Percentiles rank a stretch among this genome's conserved stretches.
These are phyloP conservation scores for Gentiana dahurica DNA, from an alignment of 257 asterid genomes.

Conservation along the genomic window DNA sequence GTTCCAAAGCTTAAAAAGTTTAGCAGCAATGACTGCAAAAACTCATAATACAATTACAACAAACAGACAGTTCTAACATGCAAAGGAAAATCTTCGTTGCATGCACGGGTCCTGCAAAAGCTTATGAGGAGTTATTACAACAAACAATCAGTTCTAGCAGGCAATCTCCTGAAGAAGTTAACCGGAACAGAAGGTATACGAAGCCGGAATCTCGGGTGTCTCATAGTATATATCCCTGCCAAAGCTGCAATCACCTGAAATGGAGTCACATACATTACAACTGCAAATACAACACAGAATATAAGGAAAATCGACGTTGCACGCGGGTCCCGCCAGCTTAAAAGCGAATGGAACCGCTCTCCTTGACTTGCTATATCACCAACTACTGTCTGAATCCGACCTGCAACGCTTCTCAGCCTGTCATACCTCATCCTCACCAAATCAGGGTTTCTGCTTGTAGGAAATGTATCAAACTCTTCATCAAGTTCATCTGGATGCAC, in stretches of 20 bases:
- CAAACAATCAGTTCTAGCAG: slow-evolving; percentile 30
- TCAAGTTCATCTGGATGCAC: slow-evolving; percentile 78
- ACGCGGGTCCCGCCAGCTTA: slow-evolving; percentile 93
- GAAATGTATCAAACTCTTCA: slow-evolving; percentile 77
- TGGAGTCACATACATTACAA: slow-evolving; percentile 65
- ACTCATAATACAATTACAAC: too few relatives aligned
- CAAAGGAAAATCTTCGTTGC: too few relatives aligned
- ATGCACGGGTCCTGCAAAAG: too few relatives aligned
- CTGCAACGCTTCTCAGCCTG: slow-evolving; percentile 75
- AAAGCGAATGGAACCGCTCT: slow-evolving; percentile 53
- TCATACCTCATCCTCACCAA: slow-evolving; percentile 77
- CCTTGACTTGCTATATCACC: slow-evolving; percentile 87
- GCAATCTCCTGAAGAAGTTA: slow-evolving; percentile 59
- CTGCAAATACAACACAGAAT: slow-evolving; percentile 61
- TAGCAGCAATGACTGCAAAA: too few relatives aligned
- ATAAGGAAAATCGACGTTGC: slow-evolving; percentile 78
- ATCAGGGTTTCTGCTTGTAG: slow-evolving; percentile 65
- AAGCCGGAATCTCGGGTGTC: slow-evolving; percentile 84
- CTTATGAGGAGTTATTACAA: slow-evolving; percentile 18
- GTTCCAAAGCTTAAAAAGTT: too few relatives aligned
- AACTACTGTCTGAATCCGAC: slow-evolving; percentile 77
- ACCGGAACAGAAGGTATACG: slow-evolving; percentile 66
- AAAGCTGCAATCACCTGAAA: slow-evolving; percentile 70
- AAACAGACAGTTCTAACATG: too few relatives aligned
- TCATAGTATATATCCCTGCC: slow-evolving; percentile 62